Evolutionary conservation across 176 grass and related monocot genomes (phyloP), one percentile per base, ranked within the genome.

Genomic region (Miscanthus lutarioriparius): DNA sequence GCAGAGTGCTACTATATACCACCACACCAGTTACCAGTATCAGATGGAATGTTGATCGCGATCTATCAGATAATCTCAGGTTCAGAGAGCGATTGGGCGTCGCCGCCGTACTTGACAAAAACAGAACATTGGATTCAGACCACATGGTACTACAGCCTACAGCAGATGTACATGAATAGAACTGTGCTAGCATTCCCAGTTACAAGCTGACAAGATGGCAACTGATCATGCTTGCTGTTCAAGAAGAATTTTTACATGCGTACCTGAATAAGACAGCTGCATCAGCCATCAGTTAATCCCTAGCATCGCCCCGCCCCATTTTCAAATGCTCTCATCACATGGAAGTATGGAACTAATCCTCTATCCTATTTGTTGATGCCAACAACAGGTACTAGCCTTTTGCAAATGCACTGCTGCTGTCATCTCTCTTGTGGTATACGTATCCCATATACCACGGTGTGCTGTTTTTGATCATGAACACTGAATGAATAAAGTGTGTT

Each of bases 221-320:
- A 45, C 54, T 56, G n/a, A 49, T 80, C 17, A 11, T 25, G 39
- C n/a, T 8, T 11, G 77, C n/a, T 11, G 56, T 73, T 32, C 76
- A 72, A 14, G 58, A 74, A 56, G 70, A 81, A 87, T 56, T 67
- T n/a, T 23, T 39, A 15, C 61, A 75, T 74, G 78, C 19, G 14
- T 36, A 11, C 4, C n/a, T 58, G 78, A 75, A 26, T 33, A 33
- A 19, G 15, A 80, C 23, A 66, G 43, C 9, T 76, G n/a, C 69
- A 26, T n/a, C 69, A 70, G 67, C 37, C 37, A n/a, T 20, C 67
- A 70, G 67, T 70, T 12, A 70, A 69, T 11, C 35, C 20, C n/a
- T 36, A 38, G 66, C 20, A 3, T 15, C 44, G 7, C 44, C 44
- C 65, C 15, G 5, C 4, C 28, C 38, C 38, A n/a, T n/a, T 26